A percentile compares a stretch with the other conserved stretches of the same genome.
These are phyloP conservation scores for rapeseed (Brassica napus) DNA, from an alignment of 345 rosid species.

Conservation along the genomic window Da-Ae NC_063446.1:2834001-2834500, in stretches of 20 bases:
- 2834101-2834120: conserved; percentile 66
- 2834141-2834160: conserved; percentile 79
- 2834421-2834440: conserved; percentile 16
- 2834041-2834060: conserved; percentile 49
- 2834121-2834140: conserved; percentile 76
- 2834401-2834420: conserved; percentile 10
- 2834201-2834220: background rate
- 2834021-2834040: conserved; percentile 11
- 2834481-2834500: conserved; percentile 53
- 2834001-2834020: background rate
- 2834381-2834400: conserved; percentile 7
- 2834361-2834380: conserved; percentile 74
- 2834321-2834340: conserved; percentile 77
- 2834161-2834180: conserved; percentile 30
- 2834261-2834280: conserved; percentile 75
- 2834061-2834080: conserved; percentile 86
- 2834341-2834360: conserved; percentile 92
- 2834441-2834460: background rate
- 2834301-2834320: conserved; percentile 81
- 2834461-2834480: conserved; percentile 10
- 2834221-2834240: background rate
- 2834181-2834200: background rate
- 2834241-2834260: conserved; percentile 41
- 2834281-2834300: conserved; percentile 74
- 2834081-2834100: conserved; percentile 74